Evolutionary conservation across 1,284 basidiomycete genomes (phyloP), one percentile per base, ranked within the genome.

Genomic region (Sporisorium sorghi): DNA sequence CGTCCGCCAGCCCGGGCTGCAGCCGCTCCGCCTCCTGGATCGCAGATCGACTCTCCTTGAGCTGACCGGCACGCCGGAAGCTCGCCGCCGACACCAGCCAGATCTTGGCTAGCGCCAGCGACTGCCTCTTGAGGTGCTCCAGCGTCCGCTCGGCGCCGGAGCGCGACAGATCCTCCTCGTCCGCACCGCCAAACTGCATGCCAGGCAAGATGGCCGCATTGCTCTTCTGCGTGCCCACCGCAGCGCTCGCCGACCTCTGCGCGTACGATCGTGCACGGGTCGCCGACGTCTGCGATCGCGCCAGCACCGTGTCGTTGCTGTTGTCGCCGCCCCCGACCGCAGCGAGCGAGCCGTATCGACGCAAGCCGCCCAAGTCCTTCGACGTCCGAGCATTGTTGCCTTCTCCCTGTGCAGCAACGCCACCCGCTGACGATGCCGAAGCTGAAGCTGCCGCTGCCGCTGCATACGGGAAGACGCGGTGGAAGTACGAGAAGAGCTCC

Each of bases 31-130:
- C 97, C 85, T 99, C 96, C 82, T 95, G 93, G 51, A 98, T 94
- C 2, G 96, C 92, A 10, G 90, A 93, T 61, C 91, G 90, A 2
- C 92, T 90, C 81, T 98, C 93, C 65, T 95, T 93, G 58, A 93
- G 89, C 86, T 95, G 94, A 11, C 92, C 92, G 50, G 91, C 87
- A 60, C 96, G 87, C 33, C 97, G 88, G 87, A 97, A 99, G 0
- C 93, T 95, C 5, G 97, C 94, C 0, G 96, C 93, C 3, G 91
- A 92, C 88, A 93, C 92, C 7, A 98, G 86, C 96, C 96, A 99
- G 21, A 98, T 86, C 76, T 93, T 90, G 59, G 91, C 92, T 59
- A 98, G 86, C n/a, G 77, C 48, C 21, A 62, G 54, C 32, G 73
- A 70, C 28, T 75, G 73, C 51, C 56, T 43, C 59, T 69, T 69